These are phyloP conservation scores for Ustilago hordei DNA, from an alignment of 1,284 basidiomycete species.

Conservation along the genomic window DNA sequence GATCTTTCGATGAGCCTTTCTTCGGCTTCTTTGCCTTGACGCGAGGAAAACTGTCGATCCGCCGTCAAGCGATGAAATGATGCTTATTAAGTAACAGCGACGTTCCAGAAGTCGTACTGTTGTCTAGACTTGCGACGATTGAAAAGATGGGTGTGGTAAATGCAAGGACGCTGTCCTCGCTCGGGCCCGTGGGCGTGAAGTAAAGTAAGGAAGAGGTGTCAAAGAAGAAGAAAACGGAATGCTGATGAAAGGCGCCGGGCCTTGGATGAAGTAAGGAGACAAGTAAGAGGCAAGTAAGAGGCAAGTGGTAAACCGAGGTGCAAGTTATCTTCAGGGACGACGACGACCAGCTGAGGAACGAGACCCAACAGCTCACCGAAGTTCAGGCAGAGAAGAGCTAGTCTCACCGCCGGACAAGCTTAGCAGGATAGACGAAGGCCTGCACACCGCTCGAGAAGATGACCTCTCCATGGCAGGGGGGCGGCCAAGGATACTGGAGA, in stretches of 20 bases:
- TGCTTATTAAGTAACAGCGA: slow-evolving; percentile 23
- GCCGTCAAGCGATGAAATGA: neutral
- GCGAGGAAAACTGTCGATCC: slow-evolving; percentile 19
- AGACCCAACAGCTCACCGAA: too few species aligned
- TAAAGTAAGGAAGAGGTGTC: slow-evolving; percentile 12
- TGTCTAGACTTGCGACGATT: neutral
- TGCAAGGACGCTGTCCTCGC: slow-evolving; percentile 26
- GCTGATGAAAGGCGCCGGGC: slow-evolving; percentile 39
- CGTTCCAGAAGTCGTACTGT: slow-evolving; percentile 35
- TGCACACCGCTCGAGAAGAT: too few species aligned
- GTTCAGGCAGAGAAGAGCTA: too few species aligned
- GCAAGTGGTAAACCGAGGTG: neutral
- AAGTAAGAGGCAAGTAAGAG: slow-evolving; percentile 35
- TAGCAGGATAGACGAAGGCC: too few species aligned
- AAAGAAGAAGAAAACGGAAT: slow-evolving; percentile 21
- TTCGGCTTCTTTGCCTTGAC: slow-evolving; percentile 5
- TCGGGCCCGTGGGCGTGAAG: slow-evolving; percentile 1
- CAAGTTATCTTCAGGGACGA: neutral
- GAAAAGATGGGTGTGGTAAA: slow-evolving; percentile 4
- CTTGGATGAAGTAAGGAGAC: slow-evolving; percentile 34
- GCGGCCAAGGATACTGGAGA: too few species aligned
- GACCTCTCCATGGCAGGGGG: too few species aligned
- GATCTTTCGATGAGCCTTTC: neutral
- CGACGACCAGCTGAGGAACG: neutral
- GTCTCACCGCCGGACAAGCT: too few species aligned